Evolutionary conservation across 2,329 filamentous ascomycete species (phyloP).

Genomic region (Fulvia fulva): DNA sequence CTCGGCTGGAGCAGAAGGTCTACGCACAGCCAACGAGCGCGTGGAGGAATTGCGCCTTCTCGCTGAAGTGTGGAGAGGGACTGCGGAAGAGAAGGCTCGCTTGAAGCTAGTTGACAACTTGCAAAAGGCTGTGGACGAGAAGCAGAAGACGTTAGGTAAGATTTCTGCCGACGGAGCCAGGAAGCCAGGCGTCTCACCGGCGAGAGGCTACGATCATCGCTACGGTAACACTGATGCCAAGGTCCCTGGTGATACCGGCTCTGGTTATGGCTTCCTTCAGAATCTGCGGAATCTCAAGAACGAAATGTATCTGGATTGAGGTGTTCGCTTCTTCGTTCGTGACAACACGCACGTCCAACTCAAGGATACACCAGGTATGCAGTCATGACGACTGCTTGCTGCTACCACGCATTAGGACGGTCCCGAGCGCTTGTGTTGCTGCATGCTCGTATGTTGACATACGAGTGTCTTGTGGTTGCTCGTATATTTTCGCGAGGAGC

Average conservation of each 20-base stretch:
- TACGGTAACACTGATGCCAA: conserved; percentile 28
- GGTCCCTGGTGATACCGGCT: conserved; percentile 32
- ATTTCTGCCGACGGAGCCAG: conserved; percentile 11
- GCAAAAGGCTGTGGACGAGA: conserved; percentile 77
- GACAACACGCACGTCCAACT: background rate
- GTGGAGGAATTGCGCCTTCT: conserved; percentile 76
- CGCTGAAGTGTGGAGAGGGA: conserved; percentile 86
- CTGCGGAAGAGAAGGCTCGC: conserved; percentile 85
- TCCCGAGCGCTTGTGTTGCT: background rate
- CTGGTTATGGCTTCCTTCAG: conserved; percentile 48
- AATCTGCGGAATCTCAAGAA: conserved; percentile 48
- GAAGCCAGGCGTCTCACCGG: conserved; percentile 19
- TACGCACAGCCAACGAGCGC: conserved; percentile 68
- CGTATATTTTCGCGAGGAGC: background rate
- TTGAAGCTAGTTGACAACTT: conserved; percentile 76
- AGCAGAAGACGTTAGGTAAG: conserved; percentile 45
- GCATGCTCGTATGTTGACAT: background rate
- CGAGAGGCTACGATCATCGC: conserved; percentile 26
- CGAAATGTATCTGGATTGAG: conserved; percentile 26
- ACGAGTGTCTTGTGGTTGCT: background rate
- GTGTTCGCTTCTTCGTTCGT: background rate
- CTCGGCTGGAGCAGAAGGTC: conserved; percentile 55
- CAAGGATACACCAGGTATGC: background rate
- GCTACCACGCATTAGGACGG: background rate
- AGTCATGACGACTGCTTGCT: background rate